Conservation (phyloP, 176 grass and related monocot genomes). For the Aechmea fasciata region DNA sequence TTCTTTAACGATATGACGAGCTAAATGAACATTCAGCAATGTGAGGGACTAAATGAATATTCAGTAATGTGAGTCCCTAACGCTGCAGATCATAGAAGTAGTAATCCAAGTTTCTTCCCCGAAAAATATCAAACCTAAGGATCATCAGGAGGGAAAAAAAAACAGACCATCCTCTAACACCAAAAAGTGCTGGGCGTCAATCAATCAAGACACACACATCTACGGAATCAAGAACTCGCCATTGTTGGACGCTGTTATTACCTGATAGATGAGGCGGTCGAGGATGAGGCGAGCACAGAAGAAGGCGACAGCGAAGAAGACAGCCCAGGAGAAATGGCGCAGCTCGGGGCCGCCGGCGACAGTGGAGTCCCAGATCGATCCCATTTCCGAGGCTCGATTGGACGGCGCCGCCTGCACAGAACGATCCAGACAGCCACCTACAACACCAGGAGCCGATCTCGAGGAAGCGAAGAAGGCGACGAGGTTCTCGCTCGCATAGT, state of each 20-base stretch:
- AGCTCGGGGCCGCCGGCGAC: conserved; percentile 23
- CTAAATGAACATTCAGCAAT: no score
- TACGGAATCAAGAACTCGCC: neutral
- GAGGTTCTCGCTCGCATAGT: neutral
- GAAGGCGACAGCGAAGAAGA: conserved; percentile 58
- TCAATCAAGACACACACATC: neutral
- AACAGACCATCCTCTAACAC: no score
- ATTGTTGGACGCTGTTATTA: neutral
- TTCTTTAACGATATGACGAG: no score
- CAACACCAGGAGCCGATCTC: neutral
- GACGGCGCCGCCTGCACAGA: neutral
- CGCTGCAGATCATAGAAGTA: no score
- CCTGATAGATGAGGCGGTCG: conserved; percentile 81
- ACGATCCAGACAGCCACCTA: neutral
- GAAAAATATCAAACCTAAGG: no score
- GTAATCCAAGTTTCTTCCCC: no score
- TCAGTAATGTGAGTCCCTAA: no score
- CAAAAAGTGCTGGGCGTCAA: neutral
- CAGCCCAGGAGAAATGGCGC: conserved; percentile 20
- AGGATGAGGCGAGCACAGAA: conserved; percentile 67
- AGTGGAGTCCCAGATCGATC: conserved; percentile 13
- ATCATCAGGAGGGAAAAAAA: no score
- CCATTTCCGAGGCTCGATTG: neutral
- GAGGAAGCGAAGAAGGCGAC: neutral
- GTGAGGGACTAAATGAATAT: no score